Evolutionary conservation across 345 rosid genomes (phyloP), one percentile per base, ranked within the genome.

Genomic region (Populus ilicifolia): DNA sequence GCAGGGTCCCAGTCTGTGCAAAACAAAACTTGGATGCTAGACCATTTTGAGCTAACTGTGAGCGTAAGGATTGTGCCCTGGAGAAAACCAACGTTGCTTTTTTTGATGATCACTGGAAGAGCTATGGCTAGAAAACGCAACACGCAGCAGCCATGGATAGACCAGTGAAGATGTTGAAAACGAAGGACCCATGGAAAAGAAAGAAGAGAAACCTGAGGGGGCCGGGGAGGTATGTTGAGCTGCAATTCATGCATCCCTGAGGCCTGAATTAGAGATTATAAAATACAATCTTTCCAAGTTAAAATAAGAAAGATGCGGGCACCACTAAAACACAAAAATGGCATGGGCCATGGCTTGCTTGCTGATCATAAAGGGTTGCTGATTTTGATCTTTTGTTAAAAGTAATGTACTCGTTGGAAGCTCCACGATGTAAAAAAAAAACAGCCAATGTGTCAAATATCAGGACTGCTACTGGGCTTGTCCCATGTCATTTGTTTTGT

Each of bases 381-480:
- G 70, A 67, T 67, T 21, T 67, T 67, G 70, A 67, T 67, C 44
- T 67, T 67, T 67, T n/a, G 39, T 36, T 36, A 67, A 3, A 59
- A 59, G 29, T 36, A 8, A 2, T 36, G 7, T 35, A 21, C 25
- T 18, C 1, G 38, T 20, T 18, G 70, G 38, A 67, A 67, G 70
- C 14, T 18, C 12, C 46, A 67, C 39, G 21, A 33, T 21, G 13
- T 67, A 9, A 35, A 0, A 33, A 33, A 33, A 9, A 67, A 36
- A 67, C 7, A 18, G 16, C 23, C 3, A 0, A 21, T 54, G 9
- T n/a, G 8, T 56, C 25, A 54, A 8, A 21, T 54, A 56, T 56
- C 59, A 18, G 23, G 23, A 52, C 23, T 20, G 3, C 29, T 56
- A 2, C 0, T 3, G 63, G 63, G 63, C 25, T 23, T n/a, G 29